Evolutionary conservation across 2,329 filamentous ascomycete species (phyloP).

Genomic region (Penicillium sumatraense): DNA sequence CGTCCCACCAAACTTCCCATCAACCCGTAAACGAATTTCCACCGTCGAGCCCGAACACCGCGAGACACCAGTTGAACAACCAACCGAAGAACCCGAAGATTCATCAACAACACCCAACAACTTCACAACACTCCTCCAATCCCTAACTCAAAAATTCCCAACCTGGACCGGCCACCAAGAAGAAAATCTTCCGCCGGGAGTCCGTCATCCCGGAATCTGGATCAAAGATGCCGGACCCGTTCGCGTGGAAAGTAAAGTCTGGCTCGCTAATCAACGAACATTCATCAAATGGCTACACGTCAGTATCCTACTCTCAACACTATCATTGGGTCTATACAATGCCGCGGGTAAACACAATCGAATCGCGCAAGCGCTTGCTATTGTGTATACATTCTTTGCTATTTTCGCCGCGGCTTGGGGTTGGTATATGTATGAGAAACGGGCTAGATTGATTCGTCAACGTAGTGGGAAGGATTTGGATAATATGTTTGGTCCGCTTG

Average conservation of each 20-base stretch:
- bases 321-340: slow-evolving; percentile 86
- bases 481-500: slow-evolving; percentile 79
- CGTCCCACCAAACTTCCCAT: slow-evolving; percentile 18
- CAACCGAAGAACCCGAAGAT: slow-evolving; percentile 28
- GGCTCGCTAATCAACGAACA: slow-evolving; percentile 97
- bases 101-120: slow-evolving; percentile 59
- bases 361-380: slow-evolving; percentile 77
- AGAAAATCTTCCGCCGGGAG: slow-evolving; percentile 75
- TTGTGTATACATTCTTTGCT: slow-evolving; percentile 81
- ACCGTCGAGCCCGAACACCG: slow-evolving; percentile 43
- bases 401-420: slow-evolving; percentile 87
- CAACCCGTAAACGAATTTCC: slow-evolving; percentile 38
- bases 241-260: slow-evolving; percentile 95
- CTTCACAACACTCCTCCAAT: slow-evolving; percentile 75
- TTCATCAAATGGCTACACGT: slow-evolving; percentile 99
- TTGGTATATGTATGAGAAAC: slow-evolving; percentile 76
- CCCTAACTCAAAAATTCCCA: slow-evolving; percentile 81
- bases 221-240: slow-evolving; percentile 94
- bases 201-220: slow-evolving; percentile 82
- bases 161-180: slow-evolving; percentile 59
- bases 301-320: slow-evolving; percentile 78
- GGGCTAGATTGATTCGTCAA: slow-evolving; percentile 78
- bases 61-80: slow-evolving; percentile 37
- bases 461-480: slow-evolving; percentile 93
- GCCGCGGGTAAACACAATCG: slow-evolving; percentile 75